A percentile compares a stretch with the other conserved stretches of the same genome.
phyloP scores from a whole-genome alignment of 192 early-diverging fungal species.

The Rhizophagus clarus region DNA sequence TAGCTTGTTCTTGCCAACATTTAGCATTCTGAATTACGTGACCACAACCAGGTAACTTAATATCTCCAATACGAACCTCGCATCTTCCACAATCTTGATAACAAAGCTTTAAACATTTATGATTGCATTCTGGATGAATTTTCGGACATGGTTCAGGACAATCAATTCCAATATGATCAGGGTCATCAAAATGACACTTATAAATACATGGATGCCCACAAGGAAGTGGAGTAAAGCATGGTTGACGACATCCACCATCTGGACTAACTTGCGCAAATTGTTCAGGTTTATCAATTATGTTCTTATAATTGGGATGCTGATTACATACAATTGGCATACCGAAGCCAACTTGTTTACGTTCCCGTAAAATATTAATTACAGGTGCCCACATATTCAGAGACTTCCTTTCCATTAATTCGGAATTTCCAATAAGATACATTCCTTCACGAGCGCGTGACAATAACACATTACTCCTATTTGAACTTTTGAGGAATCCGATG shows the following conservation, averaged over 20 bases:
- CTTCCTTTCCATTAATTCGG: constrained; percentile 36
- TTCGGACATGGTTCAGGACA: constrained; percentile 49
- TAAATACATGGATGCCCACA: constrained; percentile 59
- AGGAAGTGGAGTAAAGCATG: constrained; percentile 42
- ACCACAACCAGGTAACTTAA: constrained; percentile 29
- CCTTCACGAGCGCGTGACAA: constrained; percentile 62
- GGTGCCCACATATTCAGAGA: constrained; percentile 40
- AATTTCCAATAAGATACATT: constrained; percentile 59
- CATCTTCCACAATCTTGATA: constrained; percentile 52
- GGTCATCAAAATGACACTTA: constrained; percentile 30
- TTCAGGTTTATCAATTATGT: constrained; percentile 34
- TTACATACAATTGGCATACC: constrained; percentile 53
- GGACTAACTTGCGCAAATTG: constrained; percentile 44
- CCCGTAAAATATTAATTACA: constrained; percentile 42
- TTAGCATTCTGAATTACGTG: too few species aligned
- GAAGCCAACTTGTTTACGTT: constrained; percentile 38
- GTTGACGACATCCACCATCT: constrained; percentile 52
- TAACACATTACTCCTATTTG: constrained; percentile 60
- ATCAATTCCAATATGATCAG: constrained; percentile 40
- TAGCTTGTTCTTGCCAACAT: neutral
- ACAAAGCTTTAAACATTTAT: constrained; percentile 51
- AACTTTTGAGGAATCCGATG: constrained; percentile 59
- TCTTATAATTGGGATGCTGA: constrained; percentile 45
- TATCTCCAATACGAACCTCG: constrained; percentile 21
- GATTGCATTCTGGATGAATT: constrained; percentile 43